Base-by-base conservation (phyloP, 306 rosid species). In the Vachellia collinsii region DNA sequence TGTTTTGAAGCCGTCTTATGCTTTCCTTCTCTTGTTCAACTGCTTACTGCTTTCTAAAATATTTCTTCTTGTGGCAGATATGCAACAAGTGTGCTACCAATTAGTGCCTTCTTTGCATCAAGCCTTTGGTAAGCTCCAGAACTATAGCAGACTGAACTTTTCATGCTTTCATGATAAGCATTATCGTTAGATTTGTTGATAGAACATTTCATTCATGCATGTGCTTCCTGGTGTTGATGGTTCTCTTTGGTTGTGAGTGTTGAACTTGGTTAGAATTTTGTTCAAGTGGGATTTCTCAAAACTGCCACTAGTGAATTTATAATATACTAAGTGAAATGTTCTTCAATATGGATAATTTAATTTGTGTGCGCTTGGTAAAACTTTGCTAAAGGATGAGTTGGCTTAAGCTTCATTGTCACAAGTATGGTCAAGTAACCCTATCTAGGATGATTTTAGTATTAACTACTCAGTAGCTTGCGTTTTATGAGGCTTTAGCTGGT, bases 41-140 rank as follows among this genome's bases (percentile, higher is more conserved):
- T 62, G 34, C n/a, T 81, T 76, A 29, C 20, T 78, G 50, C 36
- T 81, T 76, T 79, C 20, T 78, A 9, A 75, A 19, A 74, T n/a
- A 58, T 69, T n/a, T 72, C 20, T 77, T 74, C 19, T 9, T 38
- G 17, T 87, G 82, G 67, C 97, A 94, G 98, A 88, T 94, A 94
- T 77, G 95, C 91, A 83, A 93, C 97, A 1, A 89, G 99, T 87
- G 97, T 94, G 70, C 71, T 94, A 77, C 99, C 97, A 9, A 93
- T 93, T 50, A 91, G 99, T 80, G 99, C 95, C 36, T 94, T 92
- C 91, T 93, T 94, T 74, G 99, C 99, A n/a, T 93, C 97, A 75
- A 94, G 99, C 78, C 97, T 94, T 58, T 94, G 97, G 97, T 94
- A 83, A 94, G 92, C 78, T 76, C 79, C 46, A 19, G 62, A 46